Base-by-base conservation (phyloP, 306 rosid genomes). In the Castanopsis chinensis region DNA sequence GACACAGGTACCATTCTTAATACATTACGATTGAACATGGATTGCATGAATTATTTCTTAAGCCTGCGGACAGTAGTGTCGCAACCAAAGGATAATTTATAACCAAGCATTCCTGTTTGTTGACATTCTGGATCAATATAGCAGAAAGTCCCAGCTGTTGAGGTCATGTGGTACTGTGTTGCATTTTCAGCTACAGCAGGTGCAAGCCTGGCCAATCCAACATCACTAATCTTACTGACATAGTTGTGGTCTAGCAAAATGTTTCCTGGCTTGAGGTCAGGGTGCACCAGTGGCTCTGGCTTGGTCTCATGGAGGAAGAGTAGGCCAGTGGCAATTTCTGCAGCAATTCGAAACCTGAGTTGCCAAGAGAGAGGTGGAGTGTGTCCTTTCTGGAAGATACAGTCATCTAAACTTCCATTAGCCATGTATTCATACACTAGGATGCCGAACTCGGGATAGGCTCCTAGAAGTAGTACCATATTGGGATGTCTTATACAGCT, bases 381-480 rank as follows among this genome's bases (percentile, higher is more conserved):
- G 35, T 88, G 79, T 55, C 86, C 90, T 82, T 82, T 92, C 13
- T 78, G 76, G 4, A 81, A 81, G 18, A 95, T 84, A 55, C 97
- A 82, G 27, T 95, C 91, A 0, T 92, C 98, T 69, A 95, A 81
- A 90, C 99, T 95, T 86, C 99, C 99, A 35, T 91, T 95, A 1
- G 94, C 94, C 99, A 95, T 90, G 72, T 95, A 87, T 78, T 95
- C 99, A 30, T 95, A 95, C 9, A 92, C 86, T 23, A 95, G 87
- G 74, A 92, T 76, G 35, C 99, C 95, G 27, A 87, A 88, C 82
- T 95, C 98, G 0, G 98, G 97, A 84, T 98, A 95, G 6, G 96
- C 98, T 80, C 99, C 99, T 27, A 95, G 84, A 64, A 95, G 96
- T 43, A 95, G 96, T 74, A 95, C 99, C 98, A 95, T 91, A 86